Evolutionary conservation across 371 early-diverging fungal species (phyloP).

Genomic region (Spraguea lophii): DNA sequence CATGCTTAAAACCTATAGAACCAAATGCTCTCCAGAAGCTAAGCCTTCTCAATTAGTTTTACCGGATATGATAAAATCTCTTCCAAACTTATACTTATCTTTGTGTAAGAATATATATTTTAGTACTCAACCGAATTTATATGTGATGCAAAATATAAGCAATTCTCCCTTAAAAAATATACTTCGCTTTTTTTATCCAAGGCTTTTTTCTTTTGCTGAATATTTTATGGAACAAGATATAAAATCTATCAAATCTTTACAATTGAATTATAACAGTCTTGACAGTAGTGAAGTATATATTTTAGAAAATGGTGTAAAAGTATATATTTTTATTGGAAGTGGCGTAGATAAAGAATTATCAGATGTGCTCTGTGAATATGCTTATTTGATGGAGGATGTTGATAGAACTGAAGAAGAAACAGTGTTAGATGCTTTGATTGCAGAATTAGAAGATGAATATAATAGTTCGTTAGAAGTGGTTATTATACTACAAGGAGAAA

Average conservation of each 20-base stretch:
- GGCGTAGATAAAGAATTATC: constrained; percentile 27
- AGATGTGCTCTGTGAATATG: no score
- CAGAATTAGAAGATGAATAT: constrained; percentile 9
- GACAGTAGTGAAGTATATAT: constrained; percentile 40
- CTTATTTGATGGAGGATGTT: neutral
- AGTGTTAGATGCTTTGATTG: constrained; percentile 9
- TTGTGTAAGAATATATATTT: constrained; percentile 33
- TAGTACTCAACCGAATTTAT: constrained; percentile 1
- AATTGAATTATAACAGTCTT: constrained; percentile 23
- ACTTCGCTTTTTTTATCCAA: constrained; percentile 44
- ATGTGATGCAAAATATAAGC: constrained; percentile 12
- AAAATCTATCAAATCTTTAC: constrained; percentile 15
- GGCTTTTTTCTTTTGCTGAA: constrained; percentile 36
- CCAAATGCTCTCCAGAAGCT: constrained; percentile 30
- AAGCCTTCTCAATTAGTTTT: constrained; percentile 38
- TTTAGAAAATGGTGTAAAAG: constrained; percentile 30
- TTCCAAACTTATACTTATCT: constrained; percentile 40
- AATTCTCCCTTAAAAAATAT: constrained; percentile 27
- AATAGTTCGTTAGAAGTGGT: constrained; percentile 6
- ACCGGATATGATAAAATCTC: constrained; percentile 40
- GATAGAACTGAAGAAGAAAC: constrained; percentile 11
- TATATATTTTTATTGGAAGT: constrained; percentile 40
- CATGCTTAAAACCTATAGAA: constrained; percentile 34
- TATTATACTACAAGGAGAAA: constrained; percentile 17
- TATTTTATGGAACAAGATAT: constrained; percentile 27